Evolutionary conservation across 352 stramenopile genomes (phyloP).

Genomic region (Pythium utonaiense): DNA sequence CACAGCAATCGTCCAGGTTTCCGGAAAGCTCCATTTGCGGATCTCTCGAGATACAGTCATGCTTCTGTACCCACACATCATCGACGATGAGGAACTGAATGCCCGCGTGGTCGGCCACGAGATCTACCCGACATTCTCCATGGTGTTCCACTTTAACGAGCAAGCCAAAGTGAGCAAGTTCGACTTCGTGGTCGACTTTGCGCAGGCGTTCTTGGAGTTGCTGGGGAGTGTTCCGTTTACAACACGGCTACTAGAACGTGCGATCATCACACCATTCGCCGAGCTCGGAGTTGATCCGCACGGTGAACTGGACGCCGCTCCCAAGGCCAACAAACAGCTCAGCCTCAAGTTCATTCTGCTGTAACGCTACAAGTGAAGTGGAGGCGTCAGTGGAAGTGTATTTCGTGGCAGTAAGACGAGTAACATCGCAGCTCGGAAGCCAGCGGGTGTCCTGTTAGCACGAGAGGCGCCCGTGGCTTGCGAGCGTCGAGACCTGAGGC

Average conservation of each 20-base stretch:
- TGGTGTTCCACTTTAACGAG: slow-evolving; percentile 55
- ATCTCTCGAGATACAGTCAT: slow-evolving; percentile 68
- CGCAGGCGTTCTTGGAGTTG: slow-evolving; percentile 44
- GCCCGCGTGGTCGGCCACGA: slow-evolving; percentile 52
- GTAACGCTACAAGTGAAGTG: slow-evolving; percentile 8
- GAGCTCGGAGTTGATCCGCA: slow-evolving; percentile 61
- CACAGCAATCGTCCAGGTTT: slow-evolving; percentile 32
- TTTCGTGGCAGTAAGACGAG: slow-evolving; percentile 3
- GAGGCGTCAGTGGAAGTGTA: slow-evolving; percentile 3
- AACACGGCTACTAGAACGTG: slow-evolving; percentile 32
- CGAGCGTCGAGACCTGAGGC: slow-evolving; percentile 4
- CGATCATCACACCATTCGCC: slow-evolving; percentile 50
- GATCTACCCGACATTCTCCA: slow-evolving; percentile 46
- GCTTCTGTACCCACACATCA: slow-evolving; percentile 64
- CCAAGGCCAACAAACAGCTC: slow-evolving; percentile 56
- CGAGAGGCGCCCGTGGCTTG: not conserved
- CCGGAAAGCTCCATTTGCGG: slow-evolving; percentile 39
- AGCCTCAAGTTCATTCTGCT: slow-evolving; percentile 72
- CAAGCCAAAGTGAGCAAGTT: slow-evolving; percentile 48
- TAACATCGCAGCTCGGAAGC: slow-evolving; percentile 10
- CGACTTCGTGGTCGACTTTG: slow-evolving; percentile 56
- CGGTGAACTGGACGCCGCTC: slow-evolving; percentile 28
- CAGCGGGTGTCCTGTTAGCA: not conserved
- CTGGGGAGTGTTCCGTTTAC: slow-evolving; percentile 33
- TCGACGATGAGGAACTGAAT: slow-evolving; percentile 47